Evolutionary conservation across 164 flowering plant genomes (phyloP), one percentile per base, ranked within the genome.

Genomic region (Nymphaea thermarum): DNA sequence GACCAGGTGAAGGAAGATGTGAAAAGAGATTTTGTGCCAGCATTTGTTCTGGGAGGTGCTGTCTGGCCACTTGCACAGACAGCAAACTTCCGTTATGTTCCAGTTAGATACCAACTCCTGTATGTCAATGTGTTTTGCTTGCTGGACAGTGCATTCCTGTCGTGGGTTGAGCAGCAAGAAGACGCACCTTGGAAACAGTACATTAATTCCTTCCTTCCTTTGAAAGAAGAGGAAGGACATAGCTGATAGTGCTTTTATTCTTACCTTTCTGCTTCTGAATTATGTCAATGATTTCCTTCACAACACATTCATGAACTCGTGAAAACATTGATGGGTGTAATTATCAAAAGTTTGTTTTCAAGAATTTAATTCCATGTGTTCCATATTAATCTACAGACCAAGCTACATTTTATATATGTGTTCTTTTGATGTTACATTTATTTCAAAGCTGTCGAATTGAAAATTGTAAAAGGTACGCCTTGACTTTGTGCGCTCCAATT

Each of bases 101-200:
- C 97, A 3, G 92, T 93, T 67, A 72, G 84, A 70, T 85, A 93
- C 74, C 96, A 90, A 67, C 96, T 93, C 18, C 86, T 90, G 14
- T 90, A 93, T 75, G 97, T 86, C 65, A 90, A 90, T 75, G 61
- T 80, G 64, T 93, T 93, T 81, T 90, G 97, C 81, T 75, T 89
- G 84, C 63, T 93, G 71, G 98, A 93, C 71, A 90, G 97, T 70
- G 82, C 87, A 47, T 87, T 93, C 61, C 71, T 90, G 66, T 93
- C 97, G 43, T 87, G 87, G 87, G 45, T 85, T 18, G 83, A 78
- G 78, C 98, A 93, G 70, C 97, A 93, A 77, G 66, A 85, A 64
- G 87, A 90, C 74, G 96, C 96, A 66, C 78, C 89, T 42, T 79
- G 80, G 81, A 82, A 77, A 68, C 73, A 78, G 65, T 82, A 84